A percentile compares a stretch with the other conserved stretches of the same genome.
Conservation (phyloP, 2,329 filamentous ascomycete species). For the Verticillium nonalfalfae region DNA sequence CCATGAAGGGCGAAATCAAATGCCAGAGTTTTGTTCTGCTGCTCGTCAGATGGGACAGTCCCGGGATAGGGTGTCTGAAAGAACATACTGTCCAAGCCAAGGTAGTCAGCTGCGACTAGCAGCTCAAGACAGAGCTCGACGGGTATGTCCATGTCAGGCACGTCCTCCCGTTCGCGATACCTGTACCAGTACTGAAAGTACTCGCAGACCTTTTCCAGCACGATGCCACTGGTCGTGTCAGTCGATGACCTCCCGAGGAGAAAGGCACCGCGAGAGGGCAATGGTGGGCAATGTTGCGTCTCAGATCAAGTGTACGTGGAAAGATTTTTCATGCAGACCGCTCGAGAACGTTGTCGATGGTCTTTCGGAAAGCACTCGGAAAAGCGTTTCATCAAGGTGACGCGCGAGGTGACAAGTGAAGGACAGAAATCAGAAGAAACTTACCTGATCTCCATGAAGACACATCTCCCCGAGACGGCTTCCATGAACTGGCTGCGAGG, state of each 20-base stretch:
- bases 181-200: slow-evolving; percentile 81
- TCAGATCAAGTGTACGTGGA: slow-evolving; percentile 62
- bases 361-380: slow-evolving; percentile 42
- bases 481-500: slow-evolving; percentile 63
- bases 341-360: slow-evolving; percentile 16
- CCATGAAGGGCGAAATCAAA: slow-evolving; percentile 7
- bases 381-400: slow-evolving; percentile 24
- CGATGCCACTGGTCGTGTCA: slow-evolving; percentile 50
- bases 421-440: slow-evolving; percentile 15
- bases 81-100: slow-evolving; percentile 58
- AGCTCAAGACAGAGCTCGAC: slow-evolving; percentile 73
- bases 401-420: slow-evolving; percentile 15
- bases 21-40: slow-evolving; percentile 10
- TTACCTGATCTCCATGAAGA: slow-evolving; percentile 70
- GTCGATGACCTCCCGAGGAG: neutral
- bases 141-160: slow-evolving; percentile 75
- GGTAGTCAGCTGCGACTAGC: slow-evolving; percentile 69
- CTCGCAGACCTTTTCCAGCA: slow-evolving; percentile 76
- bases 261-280: slow-evolving; percentile 6
- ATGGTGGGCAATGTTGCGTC: slow-evolving; percentile 17
- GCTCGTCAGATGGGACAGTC: slow-evolving; percentile 1
- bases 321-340: slow-evolving; percentile 40
- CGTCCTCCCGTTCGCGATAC: slow-evolving; percentile 62
- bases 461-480: slow-evolving; percentile 56
- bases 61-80: slow-evolving; percentile 1